Percentiles rank a stretch among this genome's conserved stretches.
These are phyloP conservation scores for Pycnococcus provasolii DNA, from an alignment of 139 green algal genomes.

Conservation along the genomic window DNA sequence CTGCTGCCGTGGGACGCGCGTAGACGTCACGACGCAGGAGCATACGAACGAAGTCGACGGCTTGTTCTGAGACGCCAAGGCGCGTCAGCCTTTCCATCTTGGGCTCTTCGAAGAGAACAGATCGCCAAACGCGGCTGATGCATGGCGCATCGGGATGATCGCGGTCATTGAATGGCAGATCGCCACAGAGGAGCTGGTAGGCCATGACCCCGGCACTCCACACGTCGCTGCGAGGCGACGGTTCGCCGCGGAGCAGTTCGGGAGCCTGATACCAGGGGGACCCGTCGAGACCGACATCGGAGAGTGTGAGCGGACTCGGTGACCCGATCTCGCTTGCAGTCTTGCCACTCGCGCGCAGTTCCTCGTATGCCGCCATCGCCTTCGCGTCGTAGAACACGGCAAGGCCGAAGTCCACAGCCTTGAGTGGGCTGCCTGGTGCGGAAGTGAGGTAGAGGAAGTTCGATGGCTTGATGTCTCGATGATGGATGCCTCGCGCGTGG, in stretches of 20 bases:
- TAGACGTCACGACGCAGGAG: conserved; percentile 1
- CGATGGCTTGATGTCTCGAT: conserved; percentile 28
- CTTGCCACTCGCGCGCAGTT: neutral
- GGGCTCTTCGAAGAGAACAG: neutral
- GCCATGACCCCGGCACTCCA: too few relatives aligned
- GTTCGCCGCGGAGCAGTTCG: too few relatives aligned
- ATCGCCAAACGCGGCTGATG: neutral
- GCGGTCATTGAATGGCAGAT: too few relatives aligned
- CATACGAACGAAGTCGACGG: neutral
- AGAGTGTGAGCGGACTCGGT: too few relatives aligned
- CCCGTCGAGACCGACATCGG: too few relatives aligned
- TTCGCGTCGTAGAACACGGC: neutral
- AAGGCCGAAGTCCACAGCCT: conserved; percentile 21
- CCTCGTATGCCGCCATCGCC: neutral
- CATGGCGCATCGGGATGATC: too few relatives aligned
- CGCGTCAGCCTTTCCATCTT: conserved; percentile 2
- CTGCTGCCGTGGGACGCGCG: neutral
- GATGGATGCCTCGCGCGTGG: conserved; percentile 17
- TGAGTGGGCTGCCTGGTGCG: conserved; percentile 1
- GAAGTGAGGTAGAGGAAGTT: conserved; percentile 18
- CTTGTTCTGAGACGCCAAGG: neutral
- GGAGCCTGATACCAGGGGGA: too few relatives aligned
- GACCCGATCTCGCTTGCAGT: too few relatives aligned
- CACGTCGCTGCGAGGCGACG: too few relatives aligned
- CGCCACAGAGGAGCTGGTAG: too few relatives aligned